Evolutionary conservation across 805 yeast species (phyloP), one percentile per base, ranked within the genome.

Genomic region (Tetrapisispora iriomotensis): DNA sequence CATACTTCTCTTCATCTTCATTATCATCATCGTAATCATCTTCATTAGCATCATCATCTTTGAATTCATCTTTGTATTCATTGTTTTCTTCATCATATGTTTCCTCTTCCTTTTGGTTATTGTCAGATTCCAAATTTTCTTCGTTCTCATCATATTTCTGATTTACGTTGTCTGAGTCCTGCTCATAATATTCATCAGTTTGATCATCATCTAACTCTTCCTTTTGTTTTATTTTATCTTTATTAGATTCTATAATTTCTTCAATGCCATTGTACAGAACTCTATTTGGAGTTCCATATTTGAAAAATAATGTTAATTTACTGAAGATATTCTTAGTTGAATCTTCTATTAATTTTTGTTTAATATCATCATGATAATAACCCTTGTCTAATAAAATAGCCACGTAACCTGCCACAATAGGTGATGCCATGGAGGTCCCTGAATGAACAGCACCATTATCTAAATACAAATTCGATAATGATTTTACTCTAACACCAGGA

Each of bases 401-500:
- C 14, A 67, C 71, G 29, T 78, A 47, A 0, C 94, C 94, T 2
- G 84, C 66, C n/a, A 80, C 78, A 6, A 72, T 67, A 0, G 94
- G 94, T 2, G 88, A 63, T 2, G 90, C 77, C 92, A 82, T 82
- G 4, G 92, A 83, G 0, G 92, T 82, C 1, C 94, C 94, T 3
- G 86, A 76, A 51, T 77, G 62, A 6, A 49, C 45, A 8, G 54
- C 44, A 6, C 61, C 49, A 3, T 31, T 31, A 13, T 51, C 46
- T 8, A 39, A 37, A 3, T 48, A 36, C 1, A 19, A 48, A 29
- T 64, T 64, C 9, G 74, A 66, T 13, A 80, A 65, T 40, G 88
- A 79, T 24, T 67, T 64, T 2, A 86, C 79, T 15, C 65, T 64
- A 1, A 79, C 79, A 0, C 97, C 97, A 34, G 90, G 75, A 1